phyloP scores from a whole-genome alignment of 2,329 filamentous ascomycete genomes.

The Diplodia corticola region DNA sequence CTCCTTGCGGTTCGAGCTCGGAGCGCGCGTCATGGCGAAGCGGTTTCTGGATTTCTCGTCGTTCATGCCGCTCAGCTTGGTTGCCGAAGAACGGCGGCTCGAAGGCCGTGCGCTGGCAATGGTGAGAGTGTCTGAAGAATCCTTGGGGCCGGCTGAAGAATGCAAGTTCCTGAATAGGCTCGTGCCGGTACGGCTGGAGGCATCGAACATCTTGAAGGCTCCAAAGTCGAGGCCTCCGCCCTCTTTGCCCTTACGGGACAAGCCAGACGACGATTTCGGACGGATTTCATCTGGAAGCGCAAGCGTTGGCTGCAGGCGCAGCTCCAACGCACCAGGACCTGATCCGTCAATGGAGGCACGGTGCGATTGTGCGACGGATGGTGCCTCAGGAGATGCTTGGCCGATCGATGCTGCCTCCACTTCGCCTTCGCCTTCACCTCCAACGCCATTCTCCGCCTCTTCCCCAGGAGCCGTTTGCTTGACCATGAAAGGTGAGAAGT shows the following conservation, averaged over 20 bases:
- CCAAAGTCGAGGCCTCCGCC: background rate
- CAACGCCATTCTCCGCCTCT: conserved; percentile 51
- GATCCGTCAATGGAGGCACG: conserved; percentile 41
- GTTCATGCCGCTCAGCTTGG: conserved; percentile 27
- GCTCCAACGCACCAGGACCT: conserved; percentile 73
- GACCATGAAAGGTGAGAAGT: conserved; percentile 63
- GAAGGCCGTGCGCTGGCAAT: conserved; percentile 31
- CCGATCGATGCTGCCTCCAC: conserved; percentile 4
- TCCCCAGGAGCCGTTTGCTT: conserved; percentile 52
- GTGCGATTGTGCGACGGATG: conserved; percentile 13
- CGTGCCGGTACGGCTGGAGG: conserved; percentile 31
- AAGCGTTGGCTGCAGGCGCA: conserved; percentile 80
- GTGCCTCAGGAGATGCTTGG: conserved; percentile 13
- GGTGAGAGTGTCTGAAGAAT: conserved; percentile 23
- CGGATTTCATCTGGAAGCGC: conserved; percentile 51
- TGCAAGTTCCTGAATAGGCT: conserved; percentile 37
- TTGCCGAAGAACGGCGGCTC: conserved; percentile 34
- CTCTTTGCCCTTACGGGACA: conserved; percentile 6
- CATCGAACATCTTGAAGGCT: conserved; percentile 34
- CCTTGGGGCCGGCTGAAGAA: conserved; percentile 30
- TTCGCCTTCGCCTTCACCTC: conserved; percentile 39
- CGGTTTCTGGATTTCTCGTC: conserved; percentile 37
- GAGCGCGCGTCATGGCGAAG: conserved; percentile 40
- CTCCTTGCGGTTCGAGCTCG: conserved; percentile 47
- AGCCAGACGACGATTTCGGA: conserved; percentile 29